Conservation (phyloP, 1,284 basidiomycete species). For the Porogramme epimiltina region DNA sequence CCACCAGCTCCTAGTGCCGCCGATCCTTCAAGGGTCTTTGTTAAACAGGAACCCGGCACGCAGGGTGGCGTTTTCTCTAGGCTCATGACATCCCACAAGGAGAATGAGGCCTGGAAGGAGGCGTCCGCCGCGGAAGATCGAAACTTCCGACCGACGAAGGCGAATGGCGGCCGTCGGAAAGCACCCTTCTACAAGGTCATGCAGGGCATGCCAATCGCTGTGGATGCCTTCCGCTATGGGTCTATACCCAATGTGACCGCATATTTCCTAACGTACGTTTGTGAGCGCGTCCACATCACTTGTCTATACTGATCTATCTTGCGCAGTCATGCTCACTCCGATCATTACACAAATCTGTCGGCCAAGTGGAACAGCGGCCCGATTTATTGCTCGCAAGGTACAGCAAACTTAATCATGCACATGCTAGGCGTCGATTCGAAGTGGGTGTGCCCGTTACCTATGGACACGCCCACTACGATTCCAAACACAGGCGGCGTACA, state of each 20-base stretch:
- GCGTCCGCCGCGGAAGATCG: slow-evolving; percentile 59
- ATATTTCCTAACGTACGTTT: slow-evolving; percentile 82
- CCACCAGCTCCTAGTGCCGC: not conserved
- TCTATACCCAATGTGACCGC: slow-evolving; percentile 85
- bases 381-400: slow-evolving; percentile 93
- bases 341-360: slow-evolving; percentile 91
- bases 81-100: slow-evolving; percentile 82
- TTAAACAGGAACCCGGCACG: slow-evolving; percentile 8
- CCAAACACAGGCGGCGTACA: slow-evolving; percentile 85
- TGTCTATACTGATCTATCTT: not conserved
- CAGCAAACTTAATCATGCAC: slow-evolving; percentile 88
- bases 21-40: not conserved
- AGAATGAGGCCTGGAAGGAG: slow-evolving; percentile 84
- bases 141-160: slow-evolving; percentile 47
- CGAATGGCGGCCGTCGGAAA: slow-evolving; percentile 62
- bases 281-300: slow-evolving; percentile 1
- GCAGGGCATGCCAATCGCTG: slow-evolving; percentile 96
- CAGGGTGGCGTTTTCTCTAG: slow-evolving; percentile 65
- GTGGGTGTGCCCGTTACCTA: slow-evolving; percentile 87
- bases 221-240: slow-evolving; percentile 95
- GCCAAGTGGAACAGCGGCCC: slow-evolving; percentile 88
- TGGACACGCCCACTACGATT: slow-evolving; percentile 75
- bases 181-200: slow-evolving; percentile 97
- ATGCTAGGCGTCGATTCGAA: slow-evolving; percentile 87
- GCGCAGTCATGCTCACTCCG: slow-evolving; percentile 87